Percentiles rank a stretch among this genome's conserved stretches.
Evolutionary conservation across 306 rosid species (phyloP).

Genomic region (Cicer arietinum): DNA sequence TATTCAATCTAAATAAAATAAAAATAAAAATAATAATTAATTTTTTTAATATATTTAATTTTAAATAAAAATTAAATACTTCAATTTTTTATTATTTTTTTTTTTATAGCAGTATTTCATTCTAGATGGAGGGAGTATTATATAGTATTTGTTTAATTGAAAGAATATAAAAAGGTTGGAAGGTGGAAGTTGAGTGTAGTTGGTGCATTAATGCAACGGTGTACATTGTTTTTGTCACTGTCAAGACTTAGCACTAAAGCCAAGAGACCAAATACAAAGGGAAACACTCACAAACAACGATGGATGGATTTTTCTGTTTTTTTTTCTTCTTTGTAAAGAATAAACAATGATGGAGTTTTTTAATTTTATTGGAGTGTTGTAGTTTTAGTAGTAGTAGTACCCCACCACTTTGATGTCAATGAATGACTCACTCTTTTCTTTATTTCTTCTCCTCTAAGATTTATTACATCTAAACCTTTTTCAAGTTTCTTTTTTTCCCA

Average conservation of each 20-base stretch:
- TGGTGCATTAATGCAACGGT: slow-evolving; percentile 47
- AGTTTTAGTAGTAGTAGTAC: not conserved
- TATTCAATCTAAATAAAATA: too few relatives aligned
- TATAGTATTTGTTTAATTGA: too few relatives aligned
- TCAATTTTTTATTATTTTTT: too few relatives aligned
- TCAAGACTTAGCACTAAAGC: slow-evolving; percentile 46
- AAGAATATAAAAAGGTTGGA: slow-evolving; percentile 25
- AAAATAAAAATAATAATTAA: too few relatives aligned
- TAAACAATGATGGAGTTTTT: slow-evolving; percentile 1
- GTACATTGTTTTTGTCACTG: slow-evolving; percentile 29
- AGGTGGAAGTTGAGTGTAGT: slow-evolving; percentile 41
- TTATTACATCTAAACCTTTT: not conserved
- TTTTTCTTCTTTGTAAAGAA: not conserved
- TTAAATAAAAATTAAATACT: too few relatives aligned
- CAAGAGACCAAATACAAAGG: slow-evolving; percentile 35
- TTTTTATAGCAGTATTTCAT: too few relatives aligned
- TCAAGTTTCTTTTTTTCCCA: slow-evolving; percentile 37
- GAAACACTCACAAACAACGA: slow-evolving; percentile 17
- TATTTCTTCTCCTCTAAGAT: slow-evolving; percentile 7
- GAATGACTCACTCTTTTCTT: slow-evolving; percentile 19
- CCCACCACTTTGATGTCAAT: slow-evolving; percentile 33
- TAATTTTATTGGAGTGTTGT: slow-evolving; percentile 18
- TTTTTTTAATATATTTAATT: too few relatives aligned
- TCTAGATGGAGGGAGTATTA: too few relatives aligned
- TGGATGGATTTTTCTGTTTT: not conserved